phyloP scores from a whole-genome alignment of 2,329 filamentous ascomycete species.

The Dactylellina sp. region DNA sequence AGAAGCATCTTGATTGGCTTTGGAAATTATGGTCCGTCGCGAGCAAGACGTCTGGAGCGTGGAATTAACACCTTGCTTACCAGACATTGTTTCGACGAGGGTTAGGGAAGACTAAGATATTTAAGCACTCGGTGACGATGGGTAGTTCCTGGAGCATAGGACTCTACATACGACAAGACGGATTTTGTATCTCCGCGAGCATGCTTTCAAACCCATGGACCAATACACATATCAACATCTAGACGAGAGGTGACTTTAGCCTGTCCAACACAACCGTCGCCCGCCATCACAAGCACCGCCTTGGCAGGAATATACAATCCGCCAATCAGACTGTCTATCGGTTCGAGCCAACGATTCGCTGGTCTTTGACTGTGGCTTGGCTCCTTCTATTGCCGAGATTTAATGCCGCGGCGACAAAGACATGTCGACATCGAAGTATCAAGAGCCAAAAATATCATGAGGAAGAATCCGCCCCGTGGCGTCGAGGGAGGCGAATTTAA shows the following conservation, averaged over 20 bases:
- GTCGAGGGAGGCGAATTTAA: background rate
- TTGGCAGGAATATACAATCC: constrained; percentile 53
- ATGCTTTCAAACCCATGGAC: background rate
- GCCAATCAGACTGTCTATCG: constrained; percentile 1
- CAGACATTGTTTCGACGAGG: background rate
- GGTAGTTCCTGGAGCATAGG: background rate
- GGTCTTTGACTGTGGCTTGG: constrained; percentile 18
- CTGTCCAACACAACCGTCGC: constrained; percentile 20
- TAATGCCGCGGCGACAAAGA: constrained; percentile 7
- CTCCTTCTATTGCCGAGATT: constrained; percentile 7
- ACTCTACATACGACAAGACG: constrained; percentile 9
- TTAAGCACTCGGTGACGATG: background rate
- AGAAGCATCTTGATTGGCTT: constrained; percentile 19
- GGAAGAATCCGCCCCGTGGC: too few species aligned
- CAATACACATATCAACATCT: constrained; percentile 2
- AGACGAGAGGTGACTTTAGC: constrained; percentile 28
- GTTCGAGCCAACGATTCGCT: background rate
- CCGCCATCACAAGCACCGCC: constrained; percentile 9
- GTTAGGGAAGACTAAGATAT: background rate
- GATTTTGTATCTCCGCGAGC: constrained; percentile 48
- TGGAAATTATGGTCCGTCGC: background rate
- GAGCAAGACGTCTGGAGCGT: background rate
- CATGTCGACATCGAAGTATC: constrained; percentile 1
- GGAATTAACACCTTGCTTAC: constrained; percentile 3
- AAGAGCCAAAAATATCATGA: too few species aligned